phyloP scores from a whole-genome alignment of 1,284 basidiomycete species.

The Meripilus lineatus region DNA sequence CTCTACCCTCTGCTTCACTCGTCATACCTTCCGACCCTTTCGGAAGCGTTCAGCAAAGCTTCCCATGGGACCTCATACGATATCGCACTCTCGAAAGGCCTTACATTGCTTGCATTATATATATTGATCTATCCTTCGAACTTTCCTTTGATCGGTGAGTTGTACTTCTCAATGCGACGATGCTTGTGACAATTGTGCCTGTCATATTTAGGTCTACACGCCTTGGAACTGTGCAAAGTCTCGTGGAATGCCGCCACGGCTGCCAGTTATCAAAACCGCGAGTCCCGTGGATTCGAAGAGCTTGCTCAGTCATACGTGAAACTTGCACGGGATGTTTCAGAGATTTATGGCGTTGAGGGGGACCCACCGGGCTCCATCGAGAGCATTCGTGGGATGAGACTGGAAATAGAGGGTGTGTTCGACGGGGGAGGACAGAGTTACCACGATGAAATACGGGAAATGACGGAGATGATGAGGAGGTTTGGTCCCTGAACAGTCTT shows the following conservation, averaged over 20 bases:
- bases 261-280: too few relatives aligned
- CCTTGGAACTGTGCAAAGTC: constrained; percentile 70
- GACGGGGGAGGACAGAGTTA: too few relatives aligned
- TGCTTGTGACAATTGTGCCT: not conserved
- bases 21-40: constrained; percentile 51
- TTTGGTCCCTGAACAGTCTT: too few relatives aligned
- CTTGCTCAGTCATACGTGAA: constrained; percentile 30
- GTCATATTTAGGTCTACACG: constrained; percentile 53
- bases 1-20: constrained; percentile 47
- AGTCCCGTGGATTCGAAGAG: constrained; percentile 5
- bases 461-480: too few relatives aligned
- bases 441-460: too few relatives aligned
- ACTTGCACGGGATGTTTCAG: constrained; percentile 37
- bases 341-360: constrained; percentile 51
- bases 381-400: too few relatives aligned
- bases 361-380: too few relatives aligned
- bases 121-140: constrained; percentile 60
- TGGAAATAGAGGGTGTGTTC: too few relatives aligned
- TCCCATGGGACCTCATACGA: constrained; percentile 60
- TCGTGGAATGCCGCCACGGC: too few relatives aligned
- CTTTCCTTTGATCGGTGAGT: constrained; percentile 74
- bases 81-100: constrained; percentile 48
- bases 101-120: constrained; percentile 59
- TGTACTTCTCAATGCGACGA: too few relatives aligned
- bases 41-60: constrained; percentile 56